Evolutionary conservation across 192 early-diverging fungal species (phyloP).

Genomic region (Lunasporangiospora selenospora): DNA sequence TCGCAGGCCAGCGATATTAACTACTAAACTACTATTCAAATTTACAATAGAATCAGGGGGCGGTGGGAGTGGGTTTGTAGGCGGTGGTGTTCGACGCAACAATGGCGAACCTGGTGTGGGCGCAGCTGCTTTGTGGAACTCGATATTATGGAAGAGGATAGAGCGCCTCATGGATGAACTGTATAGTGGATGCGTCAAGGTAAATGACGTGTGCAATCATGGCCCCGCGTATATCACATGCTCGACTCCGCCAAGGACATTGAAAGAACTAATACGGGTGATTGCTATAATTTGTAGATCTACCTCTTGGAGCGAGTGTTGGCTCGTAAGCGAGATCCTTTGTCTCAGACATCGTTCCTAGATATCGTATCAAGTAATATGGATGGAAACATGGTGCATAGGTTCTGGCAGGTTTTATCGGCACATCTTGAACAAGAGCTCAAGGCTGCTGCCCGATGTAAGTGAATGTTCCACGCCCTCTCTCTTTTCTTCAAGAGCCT

Average conservation of each 20-base stretch:
- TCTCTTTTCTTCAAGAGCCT: neutral
- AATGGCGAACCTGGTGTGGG: constrained; percentile 58
- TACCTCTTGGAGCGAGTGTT: constrained; percentile 59
- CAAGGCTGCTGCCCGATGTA: constrained; percentile 59
- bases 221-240: too few relatives aligned
- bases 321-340: constrained; percentile 54
- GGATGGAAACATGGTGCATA: constrained; percentile 58
- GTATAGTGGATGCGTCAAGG: constrained; percentile 60
- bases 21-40: neutral
- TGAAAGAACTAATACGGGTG: neutral
- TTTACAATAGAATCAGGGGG: constrained; percentile 39
- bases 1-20: too few relatives aligned
- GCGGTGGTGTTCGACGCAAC: constrained; percentile 51
- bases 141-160: constrained; percentile 60
- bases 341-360: constrained; percentile 56
- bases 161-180: constrained; percentile 59
- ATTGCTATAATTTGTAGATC: constrained; percentile 35
- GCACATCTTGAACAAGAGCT: constrained; percentile 60
- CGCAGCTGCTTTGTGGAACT: constrained; percentile 49
- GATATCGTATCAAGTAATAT: constrained; percentile 57
- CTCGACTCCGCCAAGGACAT: too few relatives aligned
- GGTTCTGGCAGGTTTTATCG: constrained; percentile 62
- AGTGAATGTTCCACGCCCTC: neutral
- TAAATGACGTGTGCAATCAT: too few relatives aligned
- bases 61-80: constrained; percentile 31